Evolutionary conservation across 495 filamentous ascomycete species (phyloP), one percentile per base, ranked within the genome.

Genomic region (Collariella sp.): DNA sequence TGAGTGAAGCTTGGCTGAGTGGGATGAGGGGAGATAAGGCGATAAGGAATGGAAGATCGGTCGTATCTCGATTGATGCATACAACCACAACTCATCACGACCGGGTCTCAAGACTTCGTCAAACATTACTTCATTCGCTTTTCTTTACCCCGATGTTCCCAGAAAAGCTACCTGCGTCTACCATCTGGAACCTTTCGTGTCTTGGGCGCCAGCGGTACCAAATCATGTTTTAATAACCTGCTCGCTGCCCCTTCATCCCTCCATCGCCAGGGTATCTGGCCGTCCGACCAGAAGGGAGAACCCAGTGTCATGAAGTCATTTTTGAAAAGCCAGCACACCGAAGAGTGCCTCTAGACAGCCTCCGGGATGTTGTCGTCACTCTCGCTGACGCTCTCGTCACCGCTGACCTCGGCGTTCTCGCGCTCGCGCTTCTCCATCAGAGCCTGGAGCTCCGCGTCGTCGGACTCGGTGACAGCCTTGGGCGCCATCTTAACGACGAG

Each of bases 391-490:
- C 86, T 88, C 77, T 97, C 94, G 67, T 98, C 93, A 44, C 93
- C 93, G 66, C 88, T 94, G 53, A 98, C 88, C 70, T 96, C 88
- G 69, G 84, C 85, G 74, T 97, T 97, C 81, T 98, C 93, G 56
- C 91, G 84, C 78, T 95, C 93, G 57, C 89, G 83, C 83, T 96
- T 97, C 76, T 97, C 93, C 93, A 98, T 98, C 54, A 98, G 78
- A 42, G 91, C 94, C 70, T 95, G 87, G 60, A 98, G 75, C 66
- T 95, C 89, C 22, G 91, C 93, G 72, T 98, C 93, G 66, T 98
- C 93, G 62, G 88, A 91, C 79, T 97, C 93, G 5, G 91, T 97
- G 54, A 97, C 94, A 15, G 93, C 93, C 83, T 97, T 97, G 39
- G 93, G 93, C 57, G 89, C 91, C 94, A 98, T 97, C 78, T 87